Evolutionary conservation across 139 green algal species (phyloP).

Genomic region (Volvox africanus): DNA sequence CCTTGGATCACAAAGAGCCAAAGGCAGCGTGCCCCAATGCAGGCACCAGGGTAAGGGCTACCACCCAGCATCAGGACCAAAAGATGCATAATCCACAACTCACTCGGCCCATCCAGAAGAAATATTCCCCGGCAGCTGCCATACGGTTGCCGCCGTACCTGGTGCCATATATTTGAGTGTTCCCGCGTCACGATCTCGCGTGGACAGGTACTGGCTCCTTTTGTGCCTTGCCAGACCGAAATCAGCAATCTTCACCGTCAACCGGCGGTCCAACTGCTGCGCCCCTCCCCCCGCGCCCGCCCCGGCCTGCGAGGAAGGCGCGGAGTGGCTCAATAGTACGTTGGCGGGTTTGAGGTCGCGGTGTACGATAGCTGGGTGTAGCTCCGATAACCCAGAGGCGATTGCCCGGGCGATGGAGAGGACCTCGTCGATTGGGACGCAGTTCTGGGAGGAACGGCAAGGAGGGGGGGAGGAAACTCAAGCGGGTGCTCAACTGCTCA

Average conservation of each 20-base stretch:
- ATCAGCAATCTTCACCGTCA: conserved; percentile 42
- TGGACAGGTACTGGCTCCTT: conserved; percentile 41
- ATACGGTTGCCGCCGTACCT: not conserved
- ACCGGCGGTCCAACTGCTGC: not conserved
- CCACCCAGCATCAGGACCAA: no score
- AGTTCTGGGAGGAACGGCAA: not conserved
- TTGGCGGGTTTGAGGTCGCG: conserved; percentile 42
- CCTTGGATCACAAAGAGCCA: no score
- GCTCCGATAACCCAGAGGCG: conserved; percentile 14
- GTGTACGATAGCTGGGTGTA: conserved; percentile 40
- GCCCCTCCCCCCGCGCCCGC: not conserved
- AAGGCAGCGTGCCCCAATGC: no score
- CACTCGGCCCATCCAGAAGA: no score
- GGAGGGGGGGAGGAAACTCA: not conserved
- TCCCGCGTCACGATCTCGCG: conserved; percentile 13
- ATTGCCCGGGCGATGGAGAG: conserved; percentile 34
- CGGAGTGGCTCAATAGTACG: not conserved
- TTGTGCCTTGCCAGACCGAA: conserved; percentile 38
- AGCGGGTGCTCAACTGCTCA: not conserved
- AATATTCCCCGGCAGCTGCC: no score
- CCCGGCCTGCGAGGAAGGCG: not conserved
- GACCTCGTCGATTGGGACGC: conserved; percentile 29
- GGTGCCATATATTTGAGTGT: conserved; percentile 35
- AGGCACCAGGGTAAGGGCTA: no score
- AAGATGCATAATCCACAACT: no score